A percentile compares a stretch with the other conserved stretches of the same genome.
These are phyloP conservation scores for Pharus latifolius DNA, from an alignment of 176 grass and related monocot genomes.

Conservation along the genomic window DNA sequence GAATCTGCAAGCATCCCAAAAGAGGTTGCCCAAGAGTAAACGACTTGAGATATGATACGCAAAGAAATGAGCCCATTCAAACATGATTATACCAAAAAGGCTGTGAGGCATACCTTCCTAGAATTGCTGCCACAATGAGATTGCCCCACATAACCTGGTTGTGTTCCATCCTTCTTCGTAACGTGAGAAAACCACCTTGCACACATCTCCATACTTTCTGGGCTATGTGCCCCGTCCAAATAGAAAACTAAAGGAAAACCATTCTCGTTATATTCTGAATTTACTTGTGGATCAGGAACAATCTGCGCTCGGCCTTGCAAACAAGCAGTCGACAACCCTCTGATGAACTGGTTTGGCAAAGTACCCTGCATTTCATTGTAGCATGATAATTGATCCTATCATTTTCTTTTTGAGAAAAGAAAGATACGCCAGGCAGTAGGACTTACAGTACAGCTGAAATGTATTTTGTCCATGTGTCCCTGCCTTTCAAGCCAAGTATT, in stretches of 20 bases:
- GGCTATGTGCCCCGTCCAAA: slow-evolving; percentile 96
- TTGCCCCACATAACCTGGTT: slow-evolving; percentile 18
- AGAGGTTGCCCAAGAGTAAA: not conserved
- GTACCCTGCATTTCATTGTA: slow-evolving; percentile 34
- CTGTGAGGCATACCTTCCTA: slow-evolving; percentile 44
- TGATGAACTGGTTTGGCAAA: slow-evolving; percentile 69
- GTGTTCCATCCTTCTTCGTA: slow-evolving; percentile 30
- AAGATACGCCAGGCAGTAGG: slow-evolving; percentile 8
- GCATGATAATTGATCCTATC: not conserved
- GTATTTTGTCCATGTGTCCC: slow-evolving; percentile 37
- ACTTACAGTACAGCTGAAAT: slow-evolving; percentile 30
- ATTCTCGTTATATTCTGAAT: slow-evolving; percentile 18
- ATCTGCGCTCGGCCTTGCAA: slow-evolving; percentile 87
- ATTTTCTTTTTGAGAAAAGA: not conserved
- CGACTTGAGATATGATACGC: not conserved
- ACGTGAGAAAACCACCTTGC: slow-evolving; percentile 71
- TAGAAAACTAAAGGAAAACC: slow-evolving; percentile 53
- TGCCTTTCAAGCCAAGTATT: slow-evolving; percentile 72
- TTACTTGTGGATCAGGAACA: slow-evolving; percentile 34
- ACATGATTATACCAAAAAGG: not conserved
- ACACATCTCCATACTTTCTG: slow-evolving; percentile 93
- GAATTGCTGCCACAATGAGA: slow-evolving; percentile 23
- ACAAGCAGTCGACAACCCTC: slow-evolving; percentile 55
- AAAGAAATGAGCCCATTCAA: not conserved
- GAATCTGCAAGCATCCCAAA: slow-evolving; percentile 45